Evolutionary conservation across 1,284 basidiomycete species (phyloP), one percentile per base, ranked within the genome.

Genomic region (Xanthoconium separans): DNA sequence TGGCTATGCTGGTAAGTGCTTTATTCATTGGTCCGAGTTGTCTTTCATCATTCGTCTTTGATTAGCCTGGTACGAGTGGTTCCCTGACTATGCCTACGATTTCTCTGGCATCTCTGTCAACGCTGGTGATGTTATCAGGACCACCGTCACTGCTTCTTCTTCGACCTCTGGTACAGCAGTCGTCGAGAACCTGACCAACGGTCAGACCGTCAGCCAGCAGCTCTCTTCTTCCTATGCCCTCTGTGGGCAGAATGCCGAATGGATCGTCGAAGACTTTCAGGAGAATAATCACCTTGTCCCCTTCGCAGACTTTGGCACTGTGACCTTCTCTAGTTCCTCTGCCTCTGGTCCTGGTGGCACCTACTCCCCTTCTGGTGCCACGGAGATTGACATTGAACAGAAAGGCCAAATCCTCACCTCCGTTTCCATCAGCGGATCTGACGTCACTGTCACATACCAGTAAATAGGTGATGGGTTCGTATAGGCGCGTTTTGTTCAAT

Each of bases 1-100:
- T 5, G 60, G 57, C 1, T 63, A 63, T 24, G 29, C 44, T 48
- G 54, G 62, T 63, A 16, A 58, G 64, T n/a, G 29, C 30, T 6
- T 1, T 39, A 11, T 8, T 4, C n/a, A 16, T 39, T 6, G 18
- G 15, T n/a, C 41, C 5, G 13, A 24, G 30, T 41, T 22, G 4
- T 6, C 44, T 47, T 27, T 57, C n/a, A 59, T 37, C 5, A 12
- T 30, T 24, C 13, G 22, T 37, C 43, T 24, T 39, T 31, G 22
- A 47, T 51, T 33, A 63, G 63, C 54, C 37, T 63, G 63, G 61
- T 60, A 60, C 36, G 46, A 65, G n/a, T 60, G 58, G 59, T 54
- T 37, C 45, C 54, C 59, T 15, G 61, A 44, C 33, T 30, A 40
- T 7, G 15, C 51, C 15, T 51, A 54, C 20, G 37, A 53, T 18